Percentiles rank a stretch among this genome's conserved stretches.
These are phyloP conservation scores for Paramecium tetraurelia DNA, from an alignment of 73 alveolate genomes.

Conservation along the genomic window DNA sequence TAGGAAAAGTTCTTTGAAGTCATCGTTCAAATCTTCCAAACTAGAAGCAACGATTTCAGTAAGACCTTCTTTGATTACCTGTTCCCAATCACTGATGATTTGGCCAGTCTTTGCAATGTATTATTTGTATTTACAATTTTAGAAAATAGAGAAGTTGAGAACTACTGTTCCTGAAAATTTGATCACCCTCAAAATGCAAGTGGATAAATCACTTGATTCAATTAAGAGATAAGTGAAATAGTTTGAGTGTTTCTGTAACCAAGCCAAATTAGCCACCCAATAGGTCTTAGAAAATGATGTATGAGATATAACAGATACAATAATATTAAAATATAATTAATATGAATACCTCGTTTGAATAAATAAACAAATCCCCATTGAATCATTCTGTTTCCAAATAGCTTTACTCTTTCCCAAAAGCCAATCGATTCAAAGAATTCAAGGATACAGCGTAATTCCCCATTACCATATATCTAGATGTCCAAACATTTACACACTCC, in stretches of 20 bases:
- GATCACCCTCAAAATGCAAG: not conserved
- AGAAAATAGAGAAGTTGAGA: not conserved
- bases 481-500: constrained; percentile 45
- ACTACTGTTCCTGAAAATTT: not conserved
- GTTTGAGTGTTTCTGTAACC: constrained; percentile 36
- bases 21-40: constrained; percentile 5
- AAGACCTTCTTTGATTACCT: constrained; percentile 42
- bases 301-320: not conserved
- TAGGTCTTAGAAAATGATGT: not conserved
- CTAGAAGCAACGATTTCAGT: constrained; percentile 24
- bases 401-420: constrained; percentile 56
- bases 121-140: not conserved
- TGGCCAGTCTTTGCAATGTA: constrained; percentile 5
- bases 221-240: constrained; percentile 7
- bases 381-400: constrained; percentile 38
- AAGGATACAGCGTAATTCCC: not conserved
- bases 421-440: constrained; percentile 2
- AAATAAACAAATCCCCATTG: constrained; percentile 50
- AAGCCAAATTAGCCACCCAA: not conserved
- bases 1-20: constrained; percentile 53
- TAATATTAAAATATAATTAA: not conserved
- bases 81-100: constrained; percentile 60
- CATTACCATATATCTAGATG: not conserved
- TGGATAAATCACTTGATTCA: not conserved
- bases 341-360: constrained; percentile 18